Base-by-base conservation (phyloP, 2,329 filamentous ascomycete species). In the Beauveria pseudobassiana region DNA sequence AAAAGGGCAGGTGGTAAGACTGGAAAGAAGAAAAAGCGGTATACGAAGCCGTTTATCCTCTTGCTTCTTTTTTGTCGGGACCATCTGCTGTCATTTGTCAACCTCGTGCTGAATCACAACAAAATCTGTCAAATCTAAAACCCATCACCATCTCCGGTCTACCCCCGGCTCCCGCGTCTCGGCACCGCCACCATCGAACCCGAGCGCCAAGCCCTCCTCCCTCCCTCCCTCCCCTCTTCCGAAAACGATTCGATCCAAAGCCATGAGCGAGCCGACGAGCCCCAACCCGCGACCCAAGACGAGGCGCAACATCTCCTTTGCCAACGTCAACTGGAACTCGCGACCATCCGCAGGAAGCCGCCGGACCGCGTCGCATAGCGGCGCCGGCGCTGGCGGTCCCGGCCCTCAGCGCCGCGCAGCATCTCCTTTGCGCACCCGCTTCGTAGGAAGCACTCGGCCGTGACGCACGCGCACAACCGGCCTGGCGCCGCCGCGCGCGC, bases 361-460 rank as follows among this genome's bases (percentile, higher is more conserved):
- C 48, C 16, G 9, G 5, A 24, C 26, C 22, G 38, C 45, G 30
- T 28, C 28, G n/a, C 12, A 45, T n/a, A 28, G 20, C 59, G 40
- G 40, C 1, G 30, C 48, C 26, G n/a, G n/a, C n/a, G 20, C 7
- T n/a, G 45, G 54, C 61, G 10, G 30, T 34, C 30, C 3, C 30
- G 30, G 10, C 30, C 30, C 30, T 34, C 30, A 10, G 30, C 30
- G 30, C 38, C 30, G 12, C 61, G 61, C 54, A 62, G 61, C 38
- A 26, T 52, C 24, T 62, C 61, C 54, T 58, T 62, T 62, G 61
- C 61, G 34, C 61, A 62, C 30, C 46, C 55, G 18, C 51, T 34
- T 38, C 51, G 50, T 4, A 49, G 51, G 56, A 34, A 51, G 28
- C 42, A 49, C 20, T 30, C 54, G 42, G 56, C 34, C 14, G 14